These are phyloP conservation scores for Diaporthe ampelina DNA, from an alignment of 2,329 filamentous ascomycete species.

Conservation along the genomic window DNA sequence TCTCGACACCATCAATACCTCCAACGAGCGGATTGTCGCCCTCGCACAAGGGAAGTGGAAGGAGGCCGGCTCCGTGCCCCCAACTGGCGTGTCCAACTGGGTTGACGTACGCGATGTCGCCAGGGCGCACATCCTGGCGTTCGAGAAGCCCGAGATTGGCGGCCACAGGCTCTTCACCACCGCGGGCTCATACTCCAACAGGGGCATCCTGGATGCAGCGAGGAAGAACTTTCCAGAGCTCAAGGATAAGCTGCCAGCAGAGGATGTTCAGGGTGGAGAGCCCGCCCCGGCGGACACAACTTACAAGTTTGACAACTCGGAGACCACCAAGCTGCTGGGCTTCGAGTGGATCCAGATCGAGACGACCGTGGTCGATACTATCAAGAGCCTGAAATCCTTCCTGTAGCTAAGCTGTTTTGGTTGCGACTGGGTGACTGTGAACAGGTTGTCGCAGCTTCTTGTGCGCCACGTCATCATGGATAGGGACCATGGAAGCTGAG, in stretches of 20 bases:
- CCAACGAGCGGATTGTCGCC: slow-evolving; percentile 65
- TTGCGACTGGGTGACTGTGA: not conserved
- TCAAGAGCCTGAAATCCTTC: slow-evolving; percentile 73
- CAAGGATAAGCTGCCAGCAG: slow-evolving; percentile 60
- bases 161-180: slow-evolving; percentile 67
- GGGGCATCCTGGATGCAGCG: slow-evolving; percentile 58
- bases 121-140: slow-evolving; percentile 64
- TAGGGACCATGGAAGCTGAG: too few species aligned
- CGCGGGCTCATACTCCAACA: slow-evolving; percentile 62
- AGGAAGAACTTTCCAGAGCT: slow-evolving; percentile 65
- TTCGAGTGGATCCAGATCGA: slow-evolving; percentile 74
- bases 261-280: slow-evolving; percentile 60
- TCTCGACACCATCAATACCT: slow-evolving; percentile 65
- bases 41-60: slow-evolving; percentile 66
- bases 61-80: slow-evolving; percentile 52
- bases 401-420: slow-evolving; percentile 44
- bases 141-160: slow-evolving; percentile 62
- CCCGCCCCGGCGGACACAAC: slow-evolving; percentile 55
- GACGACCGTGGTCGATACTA: slow-evolving; percentile 72
- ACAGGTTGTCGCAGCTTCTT: not conserved
- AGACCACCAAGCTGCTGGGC: slow-evolving; percentile 71
- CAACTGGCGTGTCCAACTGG: slow-evolving; percentile 60
- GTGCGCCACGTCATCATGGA: not conserved
- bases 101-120: slow-evolving; percentile 71
- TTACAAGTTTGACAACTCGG: slow-evolving; percentile 70